Base-by-base conservation (phyloP, 2,329 filamentous ascomycete genomes). In the Cladosporium sp. region DNA sequence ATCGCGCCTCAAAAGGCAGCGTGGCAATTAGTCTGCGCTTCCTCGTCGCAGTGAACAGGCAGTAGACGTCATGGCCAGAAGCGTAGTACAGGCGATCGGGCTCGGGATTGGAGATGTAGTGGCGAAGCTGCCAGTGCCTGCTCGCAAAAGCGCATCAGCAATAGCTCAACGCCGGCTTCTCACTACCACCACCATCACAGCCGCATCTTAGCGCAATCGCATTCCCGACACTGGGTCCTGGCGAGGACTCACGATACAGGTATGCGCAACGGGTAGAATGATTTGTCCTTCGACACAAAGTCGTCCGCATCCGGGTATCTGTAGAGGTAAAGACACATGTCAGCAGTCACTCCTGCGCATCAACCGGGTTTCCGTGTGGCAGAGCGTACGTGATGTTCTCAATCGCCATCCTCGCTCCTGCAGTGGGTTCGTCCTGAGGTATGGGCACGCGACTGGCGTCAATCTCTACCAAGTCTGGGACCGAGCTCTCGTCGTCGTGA, bases 61-160 rank as follows among this genome's bases (percentile, higher is more conserved):
- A 80, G 74, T 77, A 83, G 70, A 84, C 73, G 67, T 92, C 88
- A 72, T 84, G 81, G 65, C 90, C 90, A 70, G 88, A 88, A 39
- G 93, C 93, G 73, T 96, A 96, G 82, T 96, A 97, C 70, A 98
- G 84, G 71, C 89, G 81, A 77, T 93, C 87, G 51, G 88, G 84
- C 73, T 91, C 87, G 70, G 92, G 89, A 28, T 89, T 90, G 77
- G 91, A 94, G 75, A 98, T 91, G 71, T 96, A 89, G 71, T 96
- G 94, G 64, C 94, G 91, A 54, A 99, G 84, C 80, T 95, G 91
- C 88, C 90, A 93, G 79, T 95, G 91, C 34, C 60, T 63, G 14
- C 32, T 56, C 32, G 49, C 32, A 26, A 36, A n/a, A 32, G 46
- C 43, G 70, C 90, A 61, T 61, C 43, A 61, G 56, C 57, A 58